Conservation (phyloP, 805 yeast genomes). For the Saccharomycopsis olivae region DNA sequence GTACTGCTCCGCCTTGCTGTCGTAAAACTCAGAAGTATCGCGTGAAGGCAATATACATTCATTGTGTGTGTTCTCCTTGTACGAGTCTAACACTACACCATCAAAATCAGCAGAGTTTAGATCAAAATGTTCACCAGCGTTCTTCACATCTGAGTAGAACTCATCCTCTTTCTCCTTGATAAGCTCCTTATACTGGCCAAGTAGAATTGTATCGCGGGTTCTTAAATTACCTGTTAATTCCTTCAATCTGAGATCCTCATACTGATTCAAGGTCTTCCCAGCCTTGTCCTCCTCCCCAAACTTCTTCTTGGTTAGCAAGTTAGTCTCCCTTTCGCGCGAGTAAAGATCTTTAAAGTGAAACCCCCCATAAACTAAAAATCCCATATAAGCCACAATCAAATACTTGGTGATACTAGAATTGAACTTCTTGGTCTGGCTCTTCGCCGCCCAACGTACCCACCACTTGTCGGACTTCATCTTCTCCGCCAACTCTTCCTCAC, state of each 20-base stretch:
- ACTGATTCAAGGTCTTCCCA: slow-evolving; percentile 40
- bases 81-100: slow-evolving; percentile 15
- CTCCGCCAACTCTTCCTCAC: slow-evolving; percentile 8
- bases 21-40: slow-evolving; percentile 76
- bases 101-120: slow-evolving; percentile 14
- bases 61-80: slow-evolving; percentile 13
- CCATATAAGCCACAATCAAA: slow-evolving; percentile 48
- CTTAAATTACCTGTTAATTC: slow-evolving; percentile 50
- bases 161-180: slow-evolving; percentile 25
- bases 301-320: slow-evolving; percentile 30
- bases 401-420: slow-evolving; percentile 53
- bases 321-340: slow-evolving; percentile 51
- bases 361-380: slow-evolving; percentile 47
- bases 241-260: slow-evolving; percentile 51
- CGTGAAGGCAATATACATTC: slow-evolving; percentile 47
- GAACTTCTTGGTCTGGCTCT: slow-evolving; percentile 43
- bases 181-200: slow-evolving; percentile 49
- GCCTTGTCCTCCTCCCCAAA: slow-evolving; percentile 23
- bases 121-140: slow-evolving; percentile 24
- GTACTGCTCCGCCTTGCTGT: slow-evolving; percentile 66
- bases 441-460: slow-evolving; percentile 42
- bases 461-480: slow-evolving; percentile 24
- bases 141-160: slow-evolving; percentile 19
- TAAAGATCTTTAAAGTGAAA: slow-evolving; percentile 58
- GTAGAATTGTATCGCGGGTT: slow-evolving; percentile 52